Evolutionary conservation across 73 alveolate species (phyloP), one percentile per base, ranked within the genome.

Genomic region (Paramecium pentaurelia): DNA sequence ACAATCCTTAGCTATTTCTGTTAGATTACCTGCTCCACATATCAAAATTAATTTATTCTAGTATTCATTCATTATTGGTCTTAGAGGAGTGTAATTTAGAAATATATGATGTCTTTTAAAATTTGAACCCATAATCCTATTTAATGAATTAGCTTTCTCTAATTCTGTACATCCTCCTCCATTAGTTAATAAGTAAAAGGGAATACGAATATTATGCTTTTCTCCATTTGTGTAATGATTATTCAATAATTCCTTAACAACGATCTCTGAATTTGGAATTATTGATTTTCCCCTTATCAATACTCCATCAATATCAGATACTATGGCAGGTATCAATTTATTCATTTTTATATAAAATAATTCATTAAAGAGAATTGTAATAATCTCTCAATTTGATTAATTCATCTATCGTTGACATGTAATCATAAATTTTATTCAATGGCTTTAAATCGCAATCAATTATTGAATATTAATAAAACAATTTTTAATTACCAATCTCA

Each of bases 221-320:
- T 60, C 77, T 58, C 47, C 73, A 87, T 36, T 73, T 64, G 45
- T 28, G 18, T 20, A 60, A 73, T 3, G 34, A 18, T 38, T 12
- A 64, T 86, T 93, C 28, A 85, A 16, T 49, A 87, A 71, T 18
- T 94, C 58, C 30, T 64, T 85, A 28, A 34, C 60, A 5, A 96
- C 93, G 9, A 93, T 92, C 12, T 86, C 86, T 3, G 93, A 47
- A 12, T 86, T 60, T 18, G 91, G 92, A 44, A 96, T 77, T 11
- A 59, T 84, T 7, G 77, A 3, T 9, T 93, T 93, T 10, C 97
- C 98, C 58, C 97, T 77, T 1, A 92, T 49, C 9, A 96, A 27
- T 34, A 96, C 98, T 11, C 98, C 98, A 86, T 96, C 98, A 18
- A 96, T 94, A 58, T 96, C 98, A 0, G 95, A 92, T 6, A 93